phyloP scores from a whole-genome alignment of 306 rosid genomes.

The Glycine latifolia region DNA sequence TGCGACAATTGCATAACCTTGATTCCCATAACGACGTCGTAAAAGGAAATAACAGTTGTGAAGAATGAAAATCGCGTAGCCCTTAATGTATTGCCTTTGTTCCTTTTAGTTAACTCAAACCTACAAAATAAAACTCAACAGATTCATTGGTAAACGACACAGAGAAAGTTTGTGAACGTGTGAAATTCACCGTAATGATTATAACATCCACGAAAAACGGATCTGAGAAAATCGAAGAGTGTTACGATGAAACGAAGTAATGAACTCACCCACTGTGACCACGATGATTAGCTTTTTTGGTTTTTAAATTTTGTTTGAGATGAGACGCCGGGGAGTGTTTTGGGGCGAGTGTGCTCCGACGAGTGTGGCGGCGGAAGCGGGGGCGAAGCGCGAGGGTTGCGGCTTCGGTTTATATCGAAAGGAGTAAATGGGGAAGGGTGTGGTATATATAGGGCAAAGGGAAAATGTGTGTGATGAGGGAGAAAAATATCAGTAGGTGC shows the following conservation, averaged over 20 bases:
- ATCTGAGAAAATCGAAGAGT: slow-evolving; percentile 34
- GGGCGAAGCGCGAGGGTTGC: slow-evolving; percentile 44
- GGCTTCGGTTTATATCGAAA: slow-evolving; percentile 35
- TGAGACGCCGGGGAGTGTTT: not conserved
- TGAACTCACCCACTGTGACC: slow-evolving; percentile 27
- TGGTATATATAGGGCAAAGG: slow-evolving; percentile 34
- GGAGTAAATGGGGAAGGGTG: not conserved
- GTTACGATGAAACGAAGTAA: not conserved
- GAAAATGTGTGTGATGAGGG: not conserved
- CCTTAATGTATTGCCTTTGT: not conserved
- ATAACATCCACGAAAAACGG: slow-evolving; percentile 46
- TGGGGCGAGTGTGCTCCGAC: slow-evolving; percentile 12
- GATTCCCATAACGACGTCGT: slow-evolving; percentile 55
- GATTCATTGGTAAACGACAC: slow-evolving; percentile 8
- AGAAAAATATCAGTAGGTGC: slow-evolving; percentile 42
- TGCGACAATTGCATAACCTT: slow-evolving; percentile 74
- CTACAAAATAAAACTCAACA: slow-evolving; percentile 33
- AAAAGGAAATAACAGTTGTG: not conserved
- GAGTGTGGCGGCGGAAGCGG: not conserved
- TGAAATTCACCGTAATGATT: slow-evolving; percentile 22
- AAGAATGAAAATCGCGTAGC: not conserved
- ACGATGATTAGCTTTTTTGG: not conserved
- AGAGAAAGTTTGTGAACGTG: no score
- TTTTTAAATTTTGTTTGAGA: not conserved
- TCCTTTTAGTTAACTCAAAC: slow-evolving; percentile 46